Evolutionary conservation across 495 filamentous ascomycete species (phyloP).

Genomic region (Hypoxylon crocopeplum): DNA sequence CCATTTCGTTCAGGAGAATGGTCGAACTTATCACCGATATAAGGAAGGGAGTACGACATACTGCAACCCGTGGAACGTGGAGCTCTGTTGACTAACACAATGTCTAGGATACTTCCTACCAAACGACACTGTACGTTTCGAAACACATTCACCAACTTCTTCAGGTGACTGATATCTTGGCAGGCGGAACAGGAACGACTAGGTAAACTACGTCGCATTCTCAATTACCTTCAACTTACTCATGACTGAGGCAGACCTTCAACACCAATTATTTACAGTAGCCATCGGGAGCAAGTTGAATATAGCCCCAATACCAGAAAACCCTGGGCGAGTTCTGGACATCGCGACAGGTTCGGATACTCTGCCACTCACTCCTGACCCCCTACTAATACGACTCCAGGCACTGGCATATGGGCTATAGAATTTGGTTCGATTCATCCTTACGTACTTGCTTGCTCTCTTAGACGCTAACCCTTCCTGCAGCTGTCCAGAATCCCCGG

Average conservation of each 20-base stretch:
- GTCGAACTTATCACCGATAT: conserved; percentile 47
- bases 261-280: conserved; percentile 54
- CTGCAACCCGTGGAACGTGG: neutral
- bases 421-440: conserved; percentile 42
- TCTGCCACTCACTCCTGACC: neutral
- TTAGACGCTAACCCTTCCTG: conserved; percentile 7
- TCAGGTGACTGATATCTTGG: neutral
- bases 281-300: conserved; percentile 52
- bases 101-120: conserved; percentile 46
- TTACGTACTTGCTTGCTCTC: neutral
- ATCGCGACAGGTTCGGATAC: conserved; percentile 46
- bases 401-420: conserved; percentile 55
- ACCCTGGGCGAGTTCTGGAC: conserved; percentile 50
- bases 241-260: conserved; percentile 47
- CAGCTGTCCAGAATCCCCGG: conserved; percentile 39
- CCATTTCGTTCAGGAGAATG: conserved; percentile 46
- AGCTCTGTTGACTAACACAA: conserved; percentile 9
- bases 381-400: conserved; percentile 26
- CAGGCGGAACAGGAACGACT: conserved; percentile 55
- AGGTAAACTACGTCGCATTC: conserved; percentile 35
- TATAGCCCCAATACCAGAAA: conserved; percentile 48
- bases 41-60: conserved; percentile 38
- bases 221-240: neutral
- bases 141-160: neutral
- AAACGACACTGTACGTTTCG: conserved; percentile 44